Evolutionary conservation across 2,329 filamentous ascomycete species (phyloP).

Genomic region (Botrytis byssoidea): DNA sequence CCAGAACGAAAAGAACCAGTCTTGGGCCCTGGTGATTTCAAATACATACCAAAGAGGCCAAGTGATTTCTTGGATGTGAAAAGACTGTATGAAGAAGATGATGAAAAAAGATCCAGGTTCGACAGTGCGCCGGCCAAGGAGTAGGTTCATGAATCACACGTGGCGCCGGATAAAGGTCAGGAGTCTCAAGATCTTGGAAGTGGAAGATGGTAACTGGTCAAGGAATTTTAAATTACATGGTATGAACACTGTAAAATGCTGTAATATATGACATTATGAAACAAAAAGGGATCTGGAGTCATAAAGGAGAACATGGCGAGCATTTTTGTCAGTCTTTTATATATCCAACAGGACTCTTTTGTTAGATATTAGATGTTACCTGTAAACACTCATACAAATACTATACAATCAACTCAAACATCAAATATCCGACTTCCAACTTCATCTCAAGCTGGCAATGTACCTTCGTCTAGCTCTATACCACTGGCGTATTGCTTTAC

Average conservation of each 20-base stretch:
- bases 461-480: too few relatives aligned
- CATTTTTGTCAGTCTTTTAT: background rate
- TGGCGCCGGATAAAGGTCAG: background rate
- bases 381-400: background rate
- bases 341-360: background rate
- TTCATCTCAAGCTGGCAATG: background rate
- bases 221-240: background rate
- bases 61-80: constrained; percentile 10
- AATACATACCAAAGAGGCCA: constrained; percentile 10
- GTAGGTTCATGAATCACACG: background rate
- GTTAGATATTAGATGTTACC: background rate
- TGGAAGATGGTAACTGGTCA: background rate
- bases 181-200: background rate
- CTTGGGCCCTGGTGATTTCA: constrained; percentile 5
- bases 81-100: background rate
- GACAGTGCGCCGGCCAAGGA: too few relatives aligned
- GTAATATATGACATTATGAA: constrained; percentile 14
- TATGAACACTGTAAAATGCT: background rate
- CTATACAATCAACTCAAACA: background rate
- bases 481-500: background rate
- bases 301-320: background rate
- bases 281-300: background rate
- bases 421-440: background rate
- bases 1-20: background rate
- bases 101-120: background rate